Conservation (phyloP, 2,329 filamentous ascomycete genomes). For the Talaromyces sp. region DNA sequence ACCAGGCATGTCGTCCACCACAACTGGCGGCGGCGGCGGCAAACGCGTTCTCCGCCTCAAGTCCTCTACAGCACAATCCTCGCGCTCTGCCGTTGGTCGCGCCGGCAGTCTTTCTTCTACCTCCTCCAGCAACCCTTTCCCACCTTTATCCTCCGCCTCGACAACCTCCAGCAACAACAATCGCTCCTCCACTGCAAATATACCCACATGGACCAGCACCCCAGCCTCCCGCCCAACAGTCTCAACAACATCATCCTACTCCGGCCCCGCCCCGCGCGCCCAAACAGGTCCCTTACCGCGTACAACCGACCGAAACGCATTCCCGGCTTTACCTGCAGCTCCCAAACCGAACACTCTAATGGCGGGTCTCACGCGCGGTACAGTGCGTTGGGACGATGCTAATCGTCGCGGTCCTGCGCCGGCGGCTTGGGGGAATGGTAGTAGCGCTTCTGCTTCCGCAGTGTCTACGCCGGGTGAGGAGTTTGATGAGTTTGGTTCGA, state of each 20-base stretch:
- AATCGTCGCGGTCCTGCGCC: slow-evolving; percentile 23
- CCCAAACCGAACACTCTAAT: slow-evolving; percentile 59
- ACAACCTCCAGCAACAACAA: slow-evolving; percentile 13
- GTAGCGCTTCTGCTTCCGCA: slow-evolving; percentile 5
- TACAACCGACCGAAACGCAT: slow-evolving; percentile 52
- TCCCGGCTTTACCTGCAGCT: slow-evolving; percentile 76
- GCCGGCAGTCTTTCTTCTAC: slow-evolving; percentile 46
- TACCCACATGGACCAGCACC: slow-evolving; percentile 9
- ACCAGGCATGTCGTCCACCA: slow-evolving; percentile 44
- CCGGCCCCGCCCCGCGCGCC: slow-evolving; percentile 16
- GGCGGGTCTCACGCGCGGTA: slow-evolving; percentile 42
- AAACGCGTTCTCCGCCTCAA: slow-evolving; percentile 60
- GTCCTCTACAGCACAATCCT: slow-evolving; percentile 63
- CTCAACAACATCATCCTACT: slow-evolving; percentile 22
- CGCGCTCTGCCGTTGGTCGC: slow-evolving; percentile 55
- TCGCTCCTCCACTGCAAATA: neutral
- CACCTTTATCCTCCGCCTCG: slow-evolving; percentile 32
- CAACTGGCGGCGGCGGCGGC: slow-evolving; percentile 58
- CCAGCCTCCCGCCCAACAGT: slow-evolving; percentile 17
- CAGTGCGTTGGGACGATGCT: slow-evolving; percentile 39
- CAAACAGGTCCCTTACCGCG: slow-evolving; percentile 11
- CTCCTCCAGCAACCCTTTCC: slow-evolving; percentile 40
- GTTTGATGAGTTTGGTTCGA: neutral
- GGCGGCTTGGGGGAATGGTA: slow-evolving; percentile 32
- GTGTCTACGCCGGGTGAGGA: slow-evolving; percentile 7